Evolutionary conservation across 169 alveolate species (phyloP).

Genomic region (Plasmodium knowlesi): DNA sequence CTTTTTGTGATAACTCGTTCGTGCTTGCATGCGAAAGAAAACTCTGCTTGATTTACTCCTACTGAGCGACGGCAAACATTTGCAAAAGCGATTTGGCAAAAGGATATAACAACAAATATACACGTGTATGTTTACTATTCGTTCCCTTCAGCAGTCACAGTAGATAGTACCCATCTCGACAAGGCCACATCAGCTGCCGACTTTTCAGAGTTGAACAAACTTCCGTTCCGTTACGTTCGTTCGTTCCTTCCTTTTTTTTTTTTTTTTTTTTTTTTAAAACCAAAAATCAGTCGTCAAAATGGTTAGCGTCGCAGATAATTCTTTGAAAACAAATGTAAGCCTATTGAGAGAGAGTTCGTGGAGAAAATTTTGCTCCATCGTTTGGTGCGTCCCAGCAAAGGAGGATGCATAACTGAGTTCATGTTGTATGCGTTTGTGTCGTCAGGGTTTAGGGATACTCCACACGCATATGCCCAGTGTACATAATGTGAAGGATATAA

Average conservation of each 20-base stretch:
- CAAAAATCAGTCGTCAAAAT: background rate
- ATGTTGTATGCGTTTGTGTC: no score
- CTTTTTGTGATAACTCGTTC: background rate
- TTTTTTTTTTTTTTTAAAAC: background rate
- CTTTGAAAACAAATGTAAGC: conserved; percentile 59
- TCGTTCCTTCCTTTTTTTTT: background rate
- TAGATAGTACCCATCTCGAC: background rate
- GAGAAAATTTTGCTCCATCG: background rate
- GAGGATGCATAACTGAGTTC: no score
- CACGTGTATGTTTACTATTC: background rate
- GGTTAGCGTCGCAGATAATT: conserved; percentile 42
- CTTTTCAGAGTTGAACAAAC: background rate
- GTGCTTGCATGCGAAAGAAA: background rate
- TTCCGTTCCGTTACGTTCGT: background rate
- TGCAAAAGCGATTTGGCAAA: background rate
- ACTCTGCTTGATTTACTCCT: background rate
- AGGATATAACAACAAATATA: background rate
- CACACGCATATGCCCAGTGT: background rate
- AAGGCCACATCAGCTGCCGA: background rate
- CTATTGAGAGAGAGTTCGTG: background rate
- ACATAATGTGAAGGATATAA: background rate
- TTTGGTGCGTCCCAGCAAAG: background rate
- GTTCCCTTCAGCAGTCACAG: background rate
- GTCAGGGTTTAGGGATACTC: no score
- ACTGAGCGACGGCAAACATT: background rate